A percentile compares a stretch with the other conserved stretches of the same genome.
phyloP scores from a whole-genome alignment of 2,329 filamentous ascomycete species.

The Decorospora gaudefroyi region DNA sequence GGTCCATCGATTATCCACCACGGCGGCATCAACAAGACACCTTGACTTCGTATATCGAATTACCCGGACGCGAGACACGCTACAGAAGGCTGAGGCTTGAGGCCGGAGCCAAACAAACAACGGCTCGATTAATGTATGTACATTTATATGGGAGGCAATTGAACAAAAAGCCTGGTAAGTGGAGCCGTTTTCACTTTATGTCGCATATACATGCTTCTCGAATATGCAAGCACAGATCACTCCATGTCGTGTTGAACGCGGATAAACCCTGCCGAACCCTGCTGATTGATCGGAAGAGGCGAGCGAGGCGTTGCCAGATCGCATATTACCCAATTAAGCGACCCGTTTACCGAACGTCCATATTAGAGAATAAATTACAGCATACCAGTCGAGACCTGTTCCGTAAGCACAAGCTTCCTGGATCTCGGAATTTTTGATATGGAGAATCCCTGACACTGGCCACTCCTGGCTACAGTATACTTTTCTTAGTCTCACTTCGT shows the following conservation, averaged over 20 bases:
- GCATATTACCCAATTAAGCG: constrained; percentile 42
- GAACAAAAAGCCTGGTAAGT: constrained; percentile 9
- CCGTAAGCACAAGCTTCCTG: constrained; percentile 39
- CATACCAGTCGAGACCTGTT: constrained; percentile 41
- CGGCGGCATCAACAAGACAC: neutral
- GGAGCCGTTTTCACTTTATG: constrained; percentile 15
- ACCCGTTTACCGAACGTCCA: constrained; percentile 30
- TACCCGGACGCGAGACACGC: constrained; percentile 18
- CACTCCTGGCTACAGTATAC: constrained; percentile 10
- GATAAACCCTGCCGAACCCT: constrained; percentile 25
- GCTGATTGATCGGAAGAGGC: constrained; percentile 29
- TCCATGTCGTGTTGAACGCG: constrained; percentile 20
- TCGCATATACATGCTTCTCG: constrained; percentile 13
- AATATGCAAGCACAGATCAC: constrained; percentile 14
- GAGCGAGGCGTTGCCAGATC: constrained; percentile 24
- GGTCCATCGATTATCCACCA: neutral
- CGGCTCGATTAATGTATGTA: constrained; percentile 32
- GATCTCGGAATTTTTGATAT: constrained; percentile 22
- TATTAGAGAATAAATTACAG: constrained; percentile 37
- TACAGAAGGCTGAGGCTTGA: constrained; percentile 13
- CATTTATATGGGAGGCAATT: constrained; percentile 26
- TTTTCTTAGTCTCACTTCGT: constrained; percentile 8
- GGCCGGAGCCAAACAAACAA: constrained; percentile 10
- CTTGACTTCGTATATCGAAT: constrained; percentile 17
- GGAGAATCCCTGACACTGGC: neutral